A percentile compares a stretch with the other conserved stretches of the same genome.
Evolutionary conservation across 2,329 filamentous ascomycete genomes (phyloP).

Genomic region (Trichoderma cornu-damae): DNA sequence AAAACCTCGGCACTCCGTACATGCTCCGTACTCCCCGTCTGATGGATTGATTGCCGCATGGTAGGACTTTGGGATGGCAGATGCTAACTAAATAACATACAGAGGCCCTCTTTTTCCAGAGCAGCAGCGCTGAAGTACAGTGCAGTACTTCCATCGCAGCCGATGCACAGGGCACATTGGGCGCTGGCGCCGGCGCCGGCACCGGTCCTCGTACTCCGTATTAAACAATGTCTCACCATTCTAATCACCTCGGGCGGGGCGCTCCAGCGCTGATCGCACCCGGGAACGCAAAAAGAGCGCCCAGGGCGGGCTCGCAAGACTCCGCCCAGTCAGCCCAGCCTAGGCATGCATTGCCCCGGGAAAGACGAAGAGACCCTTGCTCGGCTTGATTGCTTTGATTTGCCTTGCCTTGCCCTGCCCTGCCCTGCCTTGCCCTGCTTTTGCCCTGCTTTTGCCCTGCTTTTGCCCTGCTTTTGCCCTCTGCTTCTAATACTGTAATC

Average conservation of each 20-base stretch:
- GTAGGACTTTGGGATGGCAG: too few relatives aligned
- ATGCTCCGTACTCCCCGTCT: too few relatives aligned
- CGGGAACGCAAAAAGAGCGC: too few relatives aligned
- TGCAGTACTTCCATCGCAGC: too few relatives aligned
- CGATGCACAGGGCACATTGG: too few relatives aligned
- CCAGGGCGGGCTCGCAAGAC: slow-evolving; percentile 1
- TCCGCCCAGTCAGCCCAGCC: slow-evolving; percentile 19
- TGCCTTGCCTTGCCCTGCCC: neutral
- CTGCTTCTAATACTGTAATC: too few relatives aligned
- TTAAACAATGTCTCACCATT: slow-evolving; percentile 17
- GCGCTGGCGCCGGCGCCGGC: too few relatives aligned
- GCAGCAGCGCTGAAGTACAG: too few relatives aligned
- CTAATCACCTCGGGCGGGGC: slow-evolving; percentile 12
- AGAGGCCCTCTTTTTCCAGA: too few relatives aligned
- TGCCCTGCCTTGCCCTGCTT: neutral
- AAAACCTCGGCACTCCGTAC: slow-evolving; percentile 3
- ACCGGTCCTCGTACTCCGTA: neutral
- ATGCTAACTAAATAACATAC: too few relatives aligned
- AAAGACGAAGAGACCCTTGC: slow-evolving; percentile 1
- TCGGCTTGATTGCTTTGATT: neutral
- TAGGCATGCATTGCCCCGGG: slow-evolving; percentile 12
- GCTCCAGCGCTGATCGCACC: slow-evolving; percentile 18
- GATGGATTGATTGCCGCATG: too few relatives aligned
- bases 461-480: neutral
- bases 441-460: neutral